A percentile compares a stretch with the other conserved stretches of the same genome.
These are phyloP conservation scores for Corrigiola litoralis DNA, from an alignment of 179 eudicot genomes.

Conservation along the genomic window DNA sequence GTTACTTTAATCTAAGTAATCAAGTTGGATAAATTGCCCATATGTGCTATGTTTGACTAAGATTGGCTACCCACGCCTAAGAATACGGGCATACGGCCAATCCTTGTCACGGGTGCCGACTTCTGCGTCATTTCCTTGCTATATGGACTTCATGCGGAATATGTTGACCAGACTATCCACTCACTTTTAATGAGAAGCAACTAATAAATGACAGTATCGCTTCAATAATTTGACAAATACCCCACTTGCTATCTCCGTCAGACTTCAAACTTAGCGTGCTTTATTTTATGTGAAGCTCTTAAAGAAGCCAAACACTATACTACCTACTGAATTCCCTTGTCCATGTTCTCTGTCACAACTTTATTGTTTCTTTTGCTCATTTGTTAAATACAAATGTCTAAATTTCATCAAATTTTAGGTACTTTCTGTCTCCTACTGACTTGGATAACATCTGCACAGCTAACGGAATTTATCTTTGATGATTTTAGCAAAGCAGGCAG, in stretches of 20 bases:
- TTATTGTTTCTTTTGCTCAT: background rate
- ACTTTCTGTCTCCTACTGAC: conserved; percentile 8
- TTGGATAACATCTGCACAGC: conserved; percentile 16
- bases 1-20: too few species aligned
- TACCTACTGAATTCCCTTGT: background rate
- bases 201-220: background rate
- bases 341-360: background rate
- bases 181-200: background rate
- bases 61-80: too few species aligned
- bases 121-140: too few species aligned
- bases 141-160: too few species aligned
- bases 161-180: background rate
- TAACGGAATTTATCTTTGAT: conserved; percentile 27
- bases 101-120: too few species aligned
- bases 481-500: conserved; percentile 31
- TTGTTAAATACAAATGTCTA: conserved; percentile 14
- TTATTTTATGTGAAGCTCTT: background rate
- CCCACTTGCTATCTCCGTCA: background rate
- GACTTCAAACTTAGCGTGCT: conserved; percentile 18
- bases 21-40: too few species aligned
- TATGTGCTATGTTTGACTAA: too few species aligned
- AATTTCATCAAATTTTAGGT: conserved; percentile 1
- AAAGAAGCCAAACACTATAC: background rate
- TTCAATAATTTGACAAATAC: background rate
- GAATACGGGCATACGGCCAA: too few species aligned